phyloP scores from a whole-genome alignment of 768 basidiomycete species.

The Russula olivacea region DNA sequence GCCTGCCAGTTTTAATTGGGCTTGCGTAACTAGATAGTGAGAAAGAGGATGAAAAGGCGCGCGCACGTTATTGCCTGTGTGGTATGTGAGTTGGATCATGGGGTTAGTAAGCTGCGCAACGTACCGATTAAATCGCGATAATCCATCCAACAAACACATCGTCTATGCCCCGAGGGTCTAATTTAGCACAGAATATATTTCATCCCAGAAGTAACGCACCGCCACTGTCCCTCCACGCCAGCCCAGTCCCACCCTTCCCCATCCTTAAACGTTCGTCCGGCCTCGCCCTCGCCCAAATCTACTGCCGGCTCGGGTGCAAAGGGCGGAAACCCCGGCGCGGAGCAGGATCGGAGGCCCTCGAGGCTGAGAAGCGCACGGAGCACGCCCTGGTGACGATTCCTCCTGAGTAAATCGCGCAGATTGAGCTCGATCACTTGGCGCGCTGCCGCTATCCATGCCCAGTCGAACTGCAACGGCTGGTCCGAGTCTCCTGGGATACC shows the following conservation, averaged over 20 bases:
- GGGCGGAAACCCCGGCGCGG: constrained; percentile 27
- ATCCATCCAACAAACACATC: constrained; percentile 55
- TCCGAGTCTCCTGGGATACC: constrained; percentile 29
- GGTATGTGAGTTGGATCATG: not conserved
- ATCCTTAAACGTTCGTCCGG: constrained; percentile 7
- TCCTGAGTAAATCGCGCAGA: constrained; percentile 36
- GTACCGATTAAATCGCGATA: constrained; percentile 49
- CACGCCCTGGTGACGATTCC: constrained; percentile 23
- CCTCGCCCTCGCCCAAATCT: not conserved
- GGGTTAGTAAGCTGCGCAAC: constrained; percentile 23
- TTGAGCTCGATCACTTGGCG: constrained; percentile 50
- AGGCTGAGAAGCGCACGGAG: constrained; percentile 29
- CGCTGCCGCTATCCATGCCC: constrained; percentile 46
- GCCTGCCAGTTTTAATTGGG: not conserved
- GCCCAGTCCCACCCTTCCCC: constrained; percentile 56
- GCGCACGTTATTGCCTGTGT: constrained; percentile 41
- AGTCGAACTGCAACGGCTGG: constrained; percentile 40
- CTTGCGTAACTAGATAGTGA: not conserved
- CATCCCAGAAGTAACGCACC: constrained; percentile 33
- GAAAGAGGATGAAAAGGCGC: not conserved
- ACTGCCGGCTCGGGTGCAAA: not conserved
- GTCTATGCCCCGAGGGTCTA: constrained; percentile 31
- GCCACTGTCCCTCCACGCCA: constrained; percentile 48
- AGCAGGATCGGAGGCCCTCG: constrained; percentile 29
- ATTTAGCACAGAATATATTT: not conserved